Evolutionary conservation across 2,329 filamentous ascomycete species (phyloP).

Genomic region (Chaetomium globosum): DNA sequence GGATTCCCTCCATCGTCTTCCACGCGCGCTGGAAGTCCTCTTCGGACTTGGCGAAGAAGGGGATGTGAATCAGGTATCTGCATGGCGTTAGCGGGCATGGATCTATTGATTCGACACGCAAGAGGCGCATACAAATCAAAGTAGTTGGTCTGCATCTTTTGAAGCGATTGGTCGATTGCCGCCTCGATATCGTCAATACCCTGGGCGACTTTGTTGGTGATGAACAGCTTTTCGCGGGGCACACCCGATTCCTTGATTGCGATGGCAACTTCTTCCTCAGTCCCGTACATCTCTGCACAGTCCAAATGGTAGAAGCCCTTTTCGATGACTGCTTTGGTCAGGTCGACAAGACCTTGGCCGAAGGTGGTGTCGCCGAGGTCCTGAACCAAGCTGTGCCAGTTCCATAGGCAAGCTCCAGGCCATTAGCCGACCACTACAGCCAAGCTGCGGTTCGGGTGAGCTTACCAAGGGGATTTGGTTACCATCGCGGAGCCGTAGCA

Average conservation of each 20-base stretch:
- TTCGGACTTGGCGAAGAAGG: constrained; percentile 8
- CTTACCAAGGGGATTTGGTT: constrained; percentile 6
- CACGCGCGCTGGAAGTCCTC: constrained; percentile 5
- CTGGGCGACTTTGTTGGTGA: constrained; percentile 10
- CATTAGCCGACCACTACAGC: not conserved
- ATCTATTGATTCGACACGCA: not conserved
- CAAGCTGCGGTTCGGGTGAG: not conserved
- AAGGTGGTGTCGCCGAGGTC: not conserved
- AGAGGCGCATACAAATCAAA: constrained; percentile 2
- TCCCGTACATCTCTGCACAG: constrained; percentile 8
- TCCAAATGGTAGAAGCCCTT: constrained; percentile 8
- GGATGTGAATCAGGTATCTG: constrained; percentile 12
- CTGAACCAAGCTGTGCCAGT: constrained; percentile 5
- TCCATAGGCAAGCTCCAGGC: constrained; percentile 2
- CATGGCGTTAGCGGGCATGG: not conserved
- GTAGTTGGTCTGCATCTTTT: constrained; percentile 2
- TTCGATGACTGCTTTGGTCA: constrained; percentile 4
- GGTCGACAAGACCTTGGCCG: constrained; percentile 4
- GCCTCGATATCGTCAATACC: constrained; percentile 4
- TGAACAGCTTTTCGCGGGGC: not conserved
- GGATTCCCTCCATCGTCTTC: constrained; percentile 9
- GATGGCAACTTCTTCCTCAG: constrained; percentile 6
- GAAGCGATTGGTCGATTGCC: not conserved
- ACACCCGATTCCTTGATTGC: constrained; percentile 5
- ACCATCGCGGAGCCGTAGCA: constrained; percentile 3